A percentile compares a stretch with the other conserved stretches of the same genome.
Conservation (phyloP, 1,139 yeast genomes). For the Yamadazyma taylorii region DNA sequence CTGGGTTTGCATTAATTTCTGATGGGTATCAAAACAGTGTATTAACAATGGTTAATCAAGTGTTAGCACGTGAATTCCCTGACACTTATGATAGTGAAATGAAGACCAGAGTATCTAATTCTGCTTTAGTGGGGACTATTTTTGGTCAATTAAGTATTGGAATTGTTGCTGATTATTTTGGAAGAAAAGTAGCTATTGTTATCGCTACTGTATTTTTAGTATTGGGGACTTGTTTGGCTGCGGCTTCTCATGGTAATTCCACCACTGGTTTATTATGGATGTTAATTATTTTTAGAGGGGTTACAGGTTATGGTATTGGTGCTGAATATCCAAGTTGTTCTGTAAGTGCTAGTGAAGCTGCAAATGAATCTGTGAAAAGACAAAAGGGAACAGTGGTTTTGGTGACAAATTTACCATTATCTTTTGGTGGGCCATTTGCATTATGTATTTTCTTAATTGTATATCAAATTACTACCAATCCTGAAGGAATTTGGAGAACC, state of each 20-base stretch:
- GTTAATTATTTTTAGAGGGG: slow-evolving; percentile 66
- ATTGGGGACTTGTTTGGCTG: slow-evolving; percentile 47
- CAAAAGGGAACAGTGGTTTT: slow-evolving; percentile 66
- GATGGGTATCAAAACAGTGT: slow-evolving; percentile 57
- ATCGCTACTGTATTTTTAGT: slow-evolving; percentile 46
- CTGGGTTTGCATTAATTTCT: slow-evolving; percentile 53
- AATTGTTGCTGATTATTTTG: slow-evolving; percentile 44
- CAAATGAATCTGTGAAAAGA: slow-evolving; percentile 58
- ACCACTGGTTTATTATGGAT: slow-evolving; percentile 63
- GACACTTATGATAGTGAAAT: slow-evolving; percentile 32
- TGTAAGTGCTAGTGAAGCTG: slow-evolving; percentile 70
- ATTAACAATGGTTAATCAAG: slow-evolving; percentile 46
- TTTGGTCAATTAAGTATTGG: slow-evolving; percentile 51
- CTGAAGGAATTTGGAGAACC: slow-evolving; percentile 69
- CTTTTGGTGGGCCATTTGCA: slow-evolving; percentile 81
- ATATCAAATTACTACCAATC: slow-evolving; percentile 51
- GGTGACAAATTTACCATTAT: slow-evolving; percentile 70
- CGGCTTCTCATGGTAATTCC: slow-evolving; percentile 47
- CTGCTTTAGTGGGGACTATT: slow-evolving; percentile 50
- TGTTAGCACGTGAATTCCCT: slow-evolving; percentile 33
- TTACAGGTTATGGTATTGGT: slow-evolving; percentile 74
- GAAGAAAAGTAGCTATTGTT: slow-evolving; percentile 49
- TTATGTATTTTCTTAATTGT: slow-evolving; percentile 65
- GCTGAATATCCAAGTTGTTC: slow-evolving; percentile 77
- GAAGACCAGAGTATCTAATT: slow-evolving; percentile 50